Conservation (phyloP, 495 filamentous ascomycete genomes). For the Rostrohypoxylon terebratum region DNA sequence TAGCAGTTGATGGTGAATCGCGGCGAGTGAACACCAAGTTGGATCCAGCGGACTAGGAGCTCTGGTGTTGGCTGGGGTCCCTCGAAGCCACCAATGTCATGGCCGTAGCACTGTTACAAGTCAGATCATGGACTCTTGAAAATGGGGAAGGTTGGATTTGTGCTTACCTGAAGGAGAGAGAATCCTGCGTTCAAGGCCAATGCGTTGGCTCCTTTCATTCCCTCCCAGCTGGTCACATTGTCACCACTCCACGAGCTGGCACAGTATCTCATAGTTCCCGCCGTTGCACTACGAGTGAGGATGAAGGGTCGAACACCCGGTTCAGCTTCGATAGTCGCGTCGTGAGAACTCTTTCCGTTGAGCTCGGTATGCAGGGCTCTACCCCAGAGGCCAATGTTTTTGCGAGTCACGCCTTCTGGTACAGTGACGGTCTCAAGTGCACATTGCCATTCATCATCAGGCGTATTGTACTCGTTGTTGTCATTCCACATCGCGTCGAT, state of each 20-base stretch:
- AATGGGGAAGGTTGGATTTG: not conserved
- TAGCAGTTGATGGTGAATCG: slow-evolving; percentile 81
- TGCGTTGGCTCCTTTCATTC: slow-evolving; percentile 74
- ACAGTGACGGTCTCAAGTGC: slow-evolving; percentile 61
- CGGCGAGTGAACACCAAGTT: slow-evolving; percentile 74
- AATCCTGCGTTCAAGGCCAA: slow-evolving; percentile 74
- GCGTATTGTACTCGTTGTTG: slow-evolving; percentile 78
- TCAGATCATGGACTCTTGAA: slow-evolving; percentile 14
- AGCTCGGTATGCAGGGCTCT: slow-evolving; percentile 73
- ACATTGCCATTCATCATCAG: slow-evolving; percentile 71
- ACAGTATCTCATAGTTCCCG: slow-evolving; percentile 74
- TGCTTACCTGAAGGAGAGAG: slow-evolving; percentile 66
- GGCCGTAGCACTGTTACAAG: slow-evolving; percentile 67
- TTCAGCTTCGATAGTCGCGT: slow-evolving; percentile 66
- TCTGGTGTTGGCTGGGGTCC: slow-evolving; percentile 75
- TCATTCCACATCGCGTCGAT: slow-evolving; percentile 82
- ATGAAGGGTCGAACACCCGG: slow-evolving; percentile 71
- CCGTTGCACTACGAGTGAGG: slow-evolving; percentile 73
- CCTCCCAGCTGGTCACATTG: slow-evolving; percentile 73
- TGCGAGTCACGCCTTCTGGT: slow-evolving; percentile 49
- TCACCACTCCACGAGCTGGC: slow-evolving; percentile 76
- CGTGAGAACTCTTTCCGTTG: slow-evolving; percentile 73
- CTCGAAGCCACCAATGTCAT: slow-evolving; percentile 80
- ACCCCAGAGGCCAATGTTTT: slow-evolving; percentile 71
- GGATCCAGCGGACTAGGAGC: slow-evolving; percentile 76